Conservation (phyloP, 2,329 filamentous ascomycete species). For the Penicillium janthinellum region DNA sequence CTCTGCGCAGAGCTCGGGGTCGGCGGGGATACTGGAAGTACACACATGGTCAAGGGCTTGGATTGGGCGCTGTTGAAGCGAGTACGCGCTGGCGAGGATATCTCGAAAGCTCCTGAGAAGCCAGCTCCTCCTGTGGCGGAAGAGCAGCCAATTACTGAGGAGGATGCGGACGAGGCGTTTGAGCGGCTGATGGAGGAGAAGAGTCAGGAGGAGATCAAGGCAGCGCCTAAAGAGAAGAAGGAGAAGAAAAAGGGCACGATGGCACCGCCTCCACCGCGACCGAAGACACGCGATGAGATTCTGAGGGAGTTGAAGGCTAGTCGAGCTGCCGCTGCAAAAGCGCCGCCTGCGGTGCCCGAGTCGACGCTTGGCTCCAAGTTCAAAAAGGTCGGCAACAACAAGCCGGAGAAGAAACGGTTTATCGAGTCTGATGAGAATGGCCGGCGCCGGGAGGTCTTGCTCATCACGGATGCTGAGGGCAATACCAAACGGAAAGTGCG, state of each 20-base stretch:
- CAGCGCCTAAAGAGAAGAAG: conserved; percentile 39
- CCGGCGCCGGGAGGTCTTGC: conserved; percentile 59
- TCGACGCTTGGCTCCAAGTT: conserved; percentile 58
- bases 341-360: conserved; percentile 48
- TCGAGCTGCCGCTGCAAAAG: conserved; percentile 44
- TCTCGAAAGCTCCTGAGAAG: conserved; percentile 41
- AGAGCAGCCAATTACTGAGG: conserved; percentile 36
- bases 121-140: conserved; percentile 25
- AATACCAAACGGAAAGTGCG: conserved; percentile 63
- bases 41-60: conserved; percentile 87
- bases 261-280: conserved; percentile 48
- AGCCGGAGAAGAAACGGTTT: conserved; percentile 52
- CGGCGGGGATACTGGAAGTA: conserved; percentile 77
- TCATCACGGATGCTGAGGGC: conserved; percentile 61
- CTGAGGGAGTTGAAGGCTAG: conserved; percentile 61
- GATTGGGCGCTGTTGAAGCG: conserved; percentile 71
- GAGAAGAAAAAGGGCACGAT: conserved; percentile 55
- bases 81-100: conserved; percentile 55
- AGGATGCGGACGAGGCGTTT: conserved; percentile 66
- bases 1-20: conserved; percentile 72
- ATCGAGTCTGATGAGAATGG: conserved; percentile 58
- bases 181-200: conserved; percentile 46
- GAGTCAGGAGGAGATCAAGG: conserved; percentile 33
- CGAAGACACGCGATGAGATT: conserved; percentile 61
- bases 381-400: conserved; percentile 53